Base-by-base conservation (phyloP, 257 asterid species). In the Datura wrightii region DNA sequence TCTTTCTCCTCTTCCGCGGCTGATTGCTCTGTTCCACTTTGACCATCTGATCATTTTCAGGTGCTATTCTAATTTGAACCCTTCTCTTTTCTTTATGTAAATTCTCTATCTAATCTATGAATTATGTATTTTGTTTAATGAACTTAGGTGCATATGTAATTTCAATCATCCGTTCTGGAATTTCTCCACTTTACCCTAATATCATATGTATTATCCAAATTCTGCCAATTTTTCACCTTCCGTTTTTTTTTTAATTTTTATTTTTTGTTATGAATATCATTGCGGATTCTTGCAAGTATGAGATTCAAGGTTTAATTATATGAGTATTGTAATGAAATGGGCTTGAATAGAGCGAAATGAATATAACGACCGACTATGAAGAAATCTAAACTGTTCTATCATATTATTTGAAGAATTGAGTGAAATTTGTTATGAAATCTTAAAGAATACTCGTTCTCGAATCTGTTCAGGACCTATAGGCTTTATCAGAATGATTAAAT, bases 401-500 rank as follows among this genome's bases (percentile, higher is more conserved):
- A 39, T 69, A 69, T 42, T 39, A 15, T 16, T 69, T 39, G 79
- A 53, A 69, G 53, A 69, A 44, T 19, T 66, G 37, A 37, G 53
- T 41, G 34, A 41, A 69, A 16, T 8, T 69, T 69, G 53, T 69
- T n/a, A 39, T 69, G 74, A 15, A 42, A 3, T 69, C 34, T 69
- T 69, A 16, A 69, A 69, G 53, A 39, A 69, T 69, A 37, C 44
- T 67, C 8, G 19, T 14, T 55, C 62, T 53, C 18, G 18, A 53
- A 53, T 53, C 18, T 53, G 18, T 14, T 52, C 15, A 52, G 16
- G 9, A 6, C 16, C 24, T 62, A 65, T 8, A 14, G 71, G 71
- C 50, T 5, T 67, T 67, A 67, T 36, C 74, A 36, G 48, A 36
- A n/a, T 41, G 79, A 69, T 69, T 69, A 39, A 67, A 41, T 69